Conservation (phyloP, 1,139 yeast genomes). For the Pichia sp. region DNA sequence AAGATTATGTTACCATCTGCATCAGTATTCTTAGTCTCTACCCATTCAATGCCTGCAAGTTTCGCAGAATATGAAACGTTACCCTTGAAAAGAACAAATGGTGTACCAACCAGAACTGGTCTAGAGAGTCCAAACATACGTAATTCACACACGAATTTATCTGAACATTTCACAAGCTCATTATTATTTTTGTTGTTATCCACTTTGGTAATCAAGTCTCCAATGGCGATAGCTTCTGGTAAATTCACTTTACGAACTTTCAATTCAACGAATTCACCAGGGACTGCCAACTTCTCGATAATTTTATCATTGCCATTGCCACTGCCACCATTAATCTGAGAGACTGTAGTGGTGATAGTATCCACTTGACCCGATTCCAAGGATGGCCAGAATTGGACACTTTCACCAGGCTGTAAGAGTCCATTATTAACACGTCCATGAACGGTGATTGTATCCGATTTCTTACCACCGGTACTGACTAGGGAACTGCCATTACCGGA, state of each 20-base stretch:
- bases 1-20: conserved; percentile 4
- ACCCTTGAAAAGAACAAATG: conserved; percentile 77
- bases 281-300: conserved; percentile 40
- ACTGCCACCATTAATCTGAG: conserved; percentile 17
- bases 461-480: conserved; percentile 24
- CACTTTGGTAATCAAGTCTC: conserved; percentile 55
- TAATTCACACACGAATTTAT: conserved; percentile 35
- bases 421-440: conserved; percentile 77
- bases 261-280: conserved; percentile 65
- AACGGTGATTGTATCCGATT: conserved; percentile 39
- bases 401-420: conserved; percentile 67
- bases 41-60: conserved; percentile 11
- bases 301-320: conserved; percentile 24
- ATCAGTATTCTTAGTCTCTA: conserved; percentile 7
- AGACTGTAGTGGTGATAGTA: conserved; percentile 23
- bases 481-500: conserved; percentile 17
- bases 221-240: conserved; percentile 51
- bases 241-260: conserved; percentile 40
- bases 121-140: conserved; percentile 58
- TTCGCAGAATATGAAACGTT: conserved; percentile 50
- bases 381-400: conserved; percentile 54
- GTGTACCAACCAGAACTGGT: conserved; percentile 80
- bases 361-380: conserved; percentile 40
- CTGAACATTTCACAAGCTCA: not conserved
- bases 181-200: not conserved